A percentile compares a stretch with the other conserved stretches of the same genome.
These are phyloP conservation scores for Claviceps monticola DNA, from an alignment of 2,329 filamentous ascomycete genomes.

Conservation along the genomic window DNA sequence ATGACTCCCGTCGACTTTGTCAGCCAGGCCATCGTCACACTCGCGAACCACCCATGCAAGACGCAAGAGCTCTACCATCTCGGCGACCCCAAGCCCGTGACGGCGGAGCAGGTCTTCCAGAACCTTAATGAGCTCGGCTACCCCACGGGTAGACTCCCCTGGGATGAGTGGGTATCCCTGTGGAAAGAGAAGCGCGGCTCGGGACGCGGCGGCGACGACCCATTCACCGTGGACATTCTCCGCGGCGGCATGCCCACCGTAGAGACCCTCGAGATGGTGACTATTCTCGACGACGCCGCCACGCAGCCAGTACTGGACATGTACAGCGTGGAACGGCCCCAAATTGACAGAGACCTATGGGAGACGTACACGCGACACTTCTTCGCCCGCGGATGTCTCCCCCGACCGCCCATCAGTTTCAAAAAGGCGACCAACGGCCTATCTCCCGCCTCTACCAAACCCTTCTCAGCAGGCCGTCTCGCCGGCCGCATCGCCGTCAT, in stretches of 20 bases:
- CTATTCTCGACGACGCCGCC: constrained; percentile 56
- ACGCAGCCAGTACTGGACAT: constrained; percentile 45
- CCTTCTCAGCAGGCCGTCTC: constrained; percentile 46
- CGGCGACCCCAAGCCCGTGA: constrained; percentile 56
- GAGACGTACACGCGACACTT: constrained; percentile 71
- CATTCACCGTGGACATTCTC: constrained; percentile 67
- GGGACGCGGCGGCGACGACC: constrained; percentile 51
- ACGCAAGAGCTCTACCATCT: constrained; percentile 59
- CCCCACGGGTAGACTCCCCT: constrained; percentile 48
- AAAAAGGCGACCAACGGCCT: constrained; percentile 12
- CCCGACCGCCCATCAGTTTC: constrained; percentile 41
- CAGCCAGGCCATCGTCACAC: constrained; percentile 56
- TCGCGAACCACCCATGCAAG: constrained; percentile 48
- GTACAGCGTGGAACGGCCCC: constrained; percentile 46
- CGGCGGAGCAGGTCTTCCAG: constrained; percentile 52
- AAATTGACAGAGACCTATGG: constrained; percentile 55
- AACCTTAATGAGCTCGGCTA: constrained; percentile 55
- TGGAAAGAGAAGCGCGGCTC: constrained; percentile 59
- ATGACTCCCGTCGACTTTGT: constrained; percentile 81
- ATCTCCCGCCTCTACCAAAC: constrained; percentile 33
- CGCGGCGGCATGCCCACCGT: constrained; percentile 68
- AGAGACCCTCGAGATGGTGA: constrained; percentile 56
- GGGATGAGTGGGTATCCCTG: constrained; percentile 59
- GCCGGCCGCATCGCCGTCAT: constrained; percentile 59
- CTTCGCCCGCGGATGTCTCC: constrained; percentile 66